phyloP scores from a whole-genome alignment of 75 land plant genomes.

The Cunninghamia lanceolata region DNA sequence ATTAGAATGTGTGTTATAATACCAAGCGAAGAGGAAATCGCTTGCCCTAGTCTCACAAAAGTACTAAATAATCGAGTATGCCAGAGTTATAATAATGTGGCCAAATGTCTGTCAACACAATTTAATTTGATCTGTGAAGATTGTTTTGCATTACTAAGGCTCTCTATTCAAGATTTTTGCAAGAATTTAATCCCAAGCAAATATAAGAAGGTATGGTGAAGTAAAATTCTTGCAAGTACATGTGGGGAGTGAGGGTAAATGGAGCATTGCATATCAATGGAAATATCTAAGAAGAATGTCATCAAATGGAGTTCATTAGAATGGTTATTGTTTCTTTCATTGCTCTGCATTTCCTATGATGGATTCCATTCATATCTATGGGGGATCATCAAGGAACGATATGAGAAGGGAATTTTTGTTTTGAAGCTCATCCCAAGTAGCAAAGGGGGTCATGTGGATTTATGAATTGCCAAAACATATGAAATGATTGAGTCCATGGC shows the following conservation, averaged over 20 bases:
- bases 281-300: not conserved
- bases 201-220: not conserved
- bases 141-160: too few species aligned
- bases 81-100: not conserved
- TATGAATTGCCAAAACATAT: not conserved
- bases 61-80: not conserved
- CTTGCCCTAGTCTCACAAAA: not conserved
- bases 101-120: not conserved
- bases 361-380: not conserved
- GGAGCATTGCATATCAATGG: not conserved
- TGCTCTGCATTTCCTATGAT: conserved; percentile 16
- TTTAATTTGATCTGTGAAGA: not conserved
- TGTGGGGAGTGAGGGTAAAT: conserved; percentile 1
- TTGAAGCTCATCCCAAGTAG: not conserved
- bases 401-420: not conserved
- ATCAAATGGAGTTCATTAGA: conserved; percentile 4
- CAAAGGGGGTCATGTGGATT: too few species aligned
- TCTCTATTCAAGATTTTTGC: too few species aligned
- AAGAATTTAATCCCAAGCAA: too few species aligned
- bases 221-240: not conserved
- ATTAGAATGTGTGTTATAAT: not conserved
- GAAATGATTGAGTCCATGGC: conserved; percentile 23
- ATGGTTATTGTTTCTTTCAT: conserved; percentile 13
- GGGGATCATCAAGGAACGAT: conserved; percentile 4
- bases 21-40: not conserved